These are phyloP conservation scores for Marasmius fiardii DNA, from an alignment of 1,284 basidiomycete species.

Conservation along the genomic window DNA sequence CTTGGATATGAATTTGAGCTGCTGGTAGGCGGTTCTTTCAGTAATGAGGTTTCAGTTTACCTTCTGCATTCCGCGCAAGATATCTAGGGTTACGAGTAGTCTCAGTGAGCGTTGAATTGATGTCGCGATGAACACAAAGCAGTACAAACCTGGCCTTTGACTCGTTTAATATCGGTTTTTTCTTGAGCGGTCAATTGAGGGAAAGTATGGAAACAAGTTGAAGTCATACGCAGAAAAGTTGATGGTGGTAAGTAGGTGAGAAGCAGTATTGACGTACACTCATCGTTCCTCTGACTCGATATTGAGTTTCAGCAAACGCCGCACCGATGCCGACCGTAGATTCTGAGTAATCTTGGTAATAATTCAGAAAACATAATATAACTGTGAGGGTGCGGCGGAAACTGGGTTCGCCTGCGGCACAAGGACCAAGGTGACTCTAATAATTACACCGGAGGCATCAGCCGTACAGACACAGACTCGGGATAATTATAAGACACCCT, in stretches of 20 bases:
- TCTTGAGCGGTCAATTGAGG: neutral
- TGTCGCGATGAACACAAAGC: neutral
- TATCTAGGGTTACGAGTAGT: constrained; percentile 26
- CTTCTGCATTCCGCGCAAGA: constrained; percentile 58
- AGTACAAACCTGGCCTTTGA: neutral
- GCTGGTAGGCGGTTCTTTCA: neutral
- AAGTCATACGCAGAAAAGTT: neutral
- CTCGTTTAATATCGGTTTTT: constrained; percentile 1
- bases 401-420: too few relatives aligned
- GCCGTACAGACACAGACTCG: too few relatives aligned
- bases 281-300: too few relatives aligned
- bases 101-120: neutral
- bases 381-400: too few relatives aligned
- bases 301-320: neutral
- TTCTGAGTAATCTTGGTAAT: neutral
- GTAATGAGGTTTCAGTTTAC: constrained; percentile 19
- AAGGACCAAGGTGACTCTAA: too few relatives aligned
- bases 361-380: too few relatives aligned
- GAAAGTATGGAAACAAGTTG: neutral
- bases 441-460: too few relatives aligned
- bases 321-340: neutral
- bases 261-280: too few relatives aligned
- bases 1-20: constrained; percentile 26
- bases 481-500: too few relatives aligned
- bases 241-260: neutral